Evolutionary conservation across 148 eudicot species (phyloP), one percentile per base, ranked within the genome.

Genomic region (Euryodendron excelsum): DNA sequence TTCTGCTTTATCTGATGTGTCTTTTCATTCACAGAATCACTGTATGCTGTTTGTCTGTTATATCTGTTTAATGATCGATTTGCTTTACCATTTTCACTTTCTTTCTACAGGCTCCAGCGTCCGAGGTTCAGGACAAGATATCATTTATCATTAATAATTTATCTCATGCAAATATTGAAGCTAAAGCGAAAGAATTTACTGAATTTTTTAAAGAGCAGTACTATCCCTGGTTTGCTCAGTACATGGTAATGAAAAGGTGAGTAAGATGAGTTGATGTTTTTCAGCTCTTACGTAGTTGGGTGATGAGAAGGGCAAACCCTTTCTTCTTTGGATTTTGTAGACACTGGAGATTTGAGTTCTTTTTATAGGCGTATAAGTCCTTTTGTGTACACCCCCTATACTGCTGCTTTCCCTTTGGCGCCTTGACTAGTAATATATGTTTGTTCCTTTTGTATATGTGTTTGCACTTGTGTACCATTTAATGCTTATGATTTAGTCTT

Each of bases 221-320:
- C 85, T 89, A 83, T 87, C 92, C 96, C 34, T 95, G 99, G 99
- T 95, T 95, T 89, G 97, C 99, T 1, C 99, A 93, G 82, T 93
- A 95, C 87, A 86, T 95, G 93, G 97, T 95, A 77, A 93, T 95
- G 94, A 93, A 93, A 87, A 93, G 99, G 99, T 41, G 45, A 41
- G 45, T 69, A 33, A 48, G 50, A 52, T 25, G 73, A 67, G 72
- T 12, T 74, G 1, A 44, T 39, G 58, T 69, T 69, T 27, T 15
- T 41, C 23, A 47, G 14, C 45, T 41, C 45, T 41, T 4, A 41
- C 5, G 9, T 41, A 41, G 45, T 41, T 41, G 45, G 45, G 45
- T 41, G 8, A 4, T 5, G 21, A 1, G 0, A 2, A 30, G 17
- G 23, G 30, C n/a, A 44, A 2, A 8, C 41, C 34, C 41, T 28